A percentile compares a stretch with the other conserved stretches of the same genome.
These are phyloP conservation scores for Chlorella vulgaris DNA, from an alignment of 139 green algal genomes.

Conservation along the genomic window DNA sequence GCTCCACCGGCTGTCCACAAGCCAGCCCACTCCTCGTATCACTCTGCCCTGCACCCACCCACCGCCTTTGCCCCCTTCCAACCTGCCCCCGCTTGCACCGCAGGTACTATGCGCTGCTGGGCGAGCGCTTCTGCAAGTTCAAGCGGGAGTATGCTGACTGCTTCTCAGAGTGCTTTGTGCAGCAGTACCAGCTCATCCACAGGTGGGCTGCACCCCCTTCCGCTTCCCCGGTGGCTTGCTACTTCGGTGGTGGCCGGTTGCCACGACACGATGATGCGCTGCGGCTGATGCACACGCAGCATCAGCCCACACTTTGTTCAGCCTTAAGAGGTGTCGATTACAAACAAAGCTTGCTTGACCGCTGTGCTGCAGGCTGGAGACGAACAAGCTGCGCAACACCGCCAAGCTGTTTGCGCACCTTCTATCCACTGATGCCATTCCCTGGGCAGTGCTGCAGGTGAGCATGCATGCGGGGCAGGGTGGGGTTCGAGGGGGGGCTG, in stretches of 20 bases:
- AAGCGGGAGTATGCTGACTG: constrained; percentile 74
- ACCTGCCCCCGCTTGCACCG: neutral
- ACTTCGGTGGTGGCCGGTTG: neutral
- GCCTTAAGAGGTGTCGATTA: too few species aligned
- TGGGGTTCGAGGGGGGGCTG: neutral
- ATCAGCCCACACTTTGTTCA: too few species aligned
- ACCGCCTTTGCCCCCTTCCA: too few species aligned
- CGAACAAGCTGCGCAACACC: constrained; percentile 99
- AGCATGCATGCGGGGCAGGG: neutral
- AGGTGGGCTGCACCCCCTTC: too few species aligned
- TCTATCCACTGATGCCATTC: constrained; percentile 86
- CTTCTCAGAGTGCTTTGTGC: constrained; percentile 91
- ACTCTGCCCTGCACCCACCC: too few species aligned
- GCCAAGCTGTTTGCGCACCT: constrained; percentile 97
- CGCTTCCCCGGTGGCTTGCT: neutral
- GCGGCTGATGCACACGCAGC: too few species aligned
- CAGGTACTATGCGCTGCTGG: constrained; percentile 95
- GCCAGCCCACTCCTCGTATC: too few species aligned
- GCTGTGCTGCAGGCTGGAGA: constrained; percentile 85
- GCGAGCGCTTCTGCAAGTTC: constrained; percentile 91
- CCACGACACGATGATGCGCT: neutral
- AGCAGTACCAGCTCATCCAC: constrained; percentile 97
- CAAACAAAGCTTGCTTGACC: too few species aligned
- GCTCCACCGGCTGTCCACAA: too few species aligned
- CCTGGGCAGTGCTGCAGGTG: constrained; percentile 81